These are phyloP conservation scores for Clavispora vitiphila DNA, from an alignment of 805 yeast genomes.

Conservation along the genomic window DNA sequence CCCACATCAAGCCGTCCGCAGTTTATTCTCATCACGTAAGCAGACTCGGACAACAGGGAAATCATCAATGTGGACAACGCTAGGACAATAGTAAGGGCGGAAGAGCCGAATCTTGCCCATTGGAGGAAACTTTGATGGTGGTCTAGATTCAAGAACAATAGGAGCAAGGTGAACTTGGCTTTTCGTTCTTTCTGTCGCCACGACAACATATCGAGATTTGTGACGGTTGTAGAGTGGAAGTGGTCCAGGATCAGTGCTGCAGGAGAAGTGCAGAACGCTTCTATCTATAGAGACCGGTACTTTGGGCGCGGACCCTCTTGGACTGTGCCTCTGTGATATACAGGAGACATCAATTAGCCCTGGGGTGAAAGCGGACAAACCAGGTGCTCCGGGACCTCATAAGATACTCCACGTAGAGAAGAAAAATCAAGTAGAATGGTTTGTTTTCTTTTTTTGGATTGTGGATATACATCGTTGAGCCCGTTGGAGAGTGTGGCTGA, in stretches of 20 bases:
- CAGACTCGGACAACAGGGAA: slow-evolving; percentile 1
- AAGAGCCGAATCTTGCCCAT: slow-evolving; percentile 19
- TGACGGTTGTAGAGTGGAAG: not conserved
- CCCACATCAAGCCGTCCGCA: slow-evolving; percentile 52
- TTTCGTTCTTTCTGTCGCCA: not conserved
- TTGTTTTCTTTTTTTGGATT: no score
- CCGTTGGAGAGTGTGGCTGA: no score
- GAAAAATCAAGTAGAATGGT: no score
- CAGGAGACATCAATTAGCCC: no score
- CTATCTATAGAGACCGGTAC: no score
- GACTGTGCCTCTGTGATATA: not conserved
- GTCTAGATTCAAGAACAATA: slow-evolving; percentile 23
- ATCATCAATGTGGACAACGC: slow-evolving; percentile 4
- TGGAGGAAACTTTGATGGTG: slow-evolving; percentile 22
- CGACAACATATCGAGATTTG: not conserved
- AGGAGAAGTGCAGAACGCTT: no score
- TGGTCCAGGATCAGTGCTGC: no score
- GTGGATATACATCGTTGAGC: no score
- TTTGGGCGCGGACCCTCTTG: no score
- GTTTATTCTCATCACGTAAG: slow-evolving; percentile 36
- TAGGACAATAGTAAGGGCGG: slow-evolving; percentile 8
- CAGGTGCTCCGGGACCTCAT: no score
- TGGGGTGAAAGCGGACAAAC: no score
- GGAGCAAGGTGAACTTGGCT: not conserved
- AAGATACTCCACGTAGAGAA: no score